These are phyloP conservation scores for Kappamyces sp. DNA, from an alignment of 192 early-diverging fungal genomes.

Conservation along the genomic window DNA sequence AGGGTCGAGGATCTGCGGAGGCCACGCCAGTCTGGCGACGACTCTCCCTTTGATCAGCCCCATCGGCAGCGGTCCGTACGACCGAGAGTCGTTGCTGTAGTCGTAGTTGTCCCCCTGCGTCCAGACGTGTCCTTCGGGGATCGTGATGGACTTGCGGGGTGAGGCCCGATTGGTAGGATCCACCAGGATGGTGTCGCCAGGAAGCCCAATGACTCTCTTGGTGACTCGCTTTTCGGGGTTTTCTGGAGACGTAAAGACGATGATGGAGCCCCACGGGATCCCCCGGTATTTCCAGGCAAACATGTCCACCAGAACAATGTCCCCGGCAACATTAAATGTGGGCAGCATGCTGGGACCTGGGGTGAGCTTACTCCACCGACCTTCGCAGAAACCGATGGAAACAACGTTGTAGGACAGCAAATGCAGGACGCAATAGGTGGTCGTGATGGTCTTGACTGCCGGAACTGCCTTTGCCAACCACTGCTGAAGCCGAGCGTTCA, in stretches of 20 bases:
- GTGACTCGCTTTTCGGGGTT: slow-evolving; percentile 61
- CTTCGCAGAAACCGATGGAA: too few species aligned
- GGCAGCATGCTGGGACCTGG: slow-evolving; percentile 36
- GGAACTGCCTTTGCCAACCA: too few species aligned
- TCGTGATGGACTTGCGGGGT: slow-evolving; percentile 28
- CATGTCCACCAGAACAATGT: slow-evolving; percentile 68
- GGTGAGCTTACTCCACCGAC: neutral
- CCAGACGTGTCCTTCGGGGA: slow-evolving; percentile 87
- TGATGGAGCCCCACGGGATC: slow-evolving; percentile 63
- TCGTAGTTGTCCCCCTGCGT: slow-evolving; percentile 84
- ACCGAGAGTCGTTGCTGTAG: slow-evolving; percentile 86
- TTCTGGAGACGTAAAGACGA: slow-evolving; percentile 68
- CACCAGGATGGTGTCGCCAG: slow-evolving; percentile 72
- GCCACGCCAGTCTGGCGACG: slow-evolving; percentile 46
- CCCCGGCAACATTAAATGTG: slow-evolving; percentile 76
- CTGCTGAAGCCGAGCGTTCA: too few species aligned
- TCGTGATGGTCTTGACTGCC: too few species aligned
- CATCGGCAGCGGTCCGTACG: slow-evolving; percentile 81
- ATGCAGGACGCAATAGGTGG: too few species aligned
- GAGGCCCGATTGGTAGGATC: slow-evolving; percentile 62
- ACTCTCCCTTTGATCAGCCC: slow-evolving; percentile 74
- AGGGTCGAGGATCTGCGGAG: neutral
- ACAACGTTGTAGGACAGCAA: too few species aligned
- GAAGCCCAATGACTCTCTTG: slow-evolving; percentile 80
- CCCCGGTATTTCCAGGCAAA: slow-evolving; percentile 36